Conservation (phyloP, 2,329 filamentous ascomycete genomes). For the Coleophoma crateriformis region DNA sequence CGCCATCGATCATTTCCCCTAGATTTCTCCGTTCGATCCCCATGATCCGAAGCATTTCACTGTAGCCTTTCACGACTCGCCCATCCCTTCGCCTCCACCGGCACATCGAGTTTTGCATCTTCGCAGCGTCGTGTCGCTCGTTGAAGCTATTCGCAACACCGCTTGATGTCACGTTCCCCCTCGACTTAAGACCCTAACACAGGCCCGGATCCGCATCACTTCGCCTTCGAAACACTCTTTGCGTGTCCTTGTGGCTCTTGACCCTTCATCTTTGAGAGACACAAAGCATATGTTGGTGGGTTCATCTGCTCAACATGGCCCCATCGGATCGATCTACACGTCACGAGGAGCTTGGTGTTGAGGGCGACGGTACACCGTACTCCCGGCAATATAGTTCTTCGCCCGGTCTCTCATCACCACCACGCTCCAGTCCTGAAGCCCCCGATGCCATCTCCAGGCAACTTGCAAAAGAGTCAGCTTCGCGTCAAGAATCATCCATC, state of each 20-base stretch:
- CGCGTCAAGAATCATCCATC: slow-evolving; percentile 15
- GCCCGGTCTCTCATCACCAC: slow-evolving; percentile 46
- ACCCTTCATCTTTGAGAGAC: neutral
- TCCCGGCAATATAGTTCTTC: slow-evolving; percentile 24
- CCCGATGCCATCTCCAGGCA: slow-evolving; percentile 37
- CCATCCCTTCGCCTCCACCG: slow-evolving; percentile 3
- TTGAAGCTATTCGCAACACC: slow-evolving; percentile 24
- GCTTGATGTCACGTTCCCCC: neutral
- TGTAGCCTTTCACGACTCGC: neutral
- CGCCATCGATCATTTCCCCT: slow-evolving; percentile 13
- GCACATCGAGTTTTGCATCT: slow-evolving; percentile 3
- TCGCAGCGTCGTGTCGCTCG: slow-evolving; percentile 11
- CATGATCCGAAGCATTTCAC: slow-evolving; percentile 4
- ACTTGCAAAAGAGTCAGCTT: slow-evolving; percentile 13
- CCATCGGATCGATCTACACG: neutral
- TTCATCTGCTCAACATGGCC: slow-evolving; percentile 5
- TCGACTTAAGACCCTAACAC: no score
- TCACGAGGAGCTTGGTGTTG: slow-evolving; percentile 9
- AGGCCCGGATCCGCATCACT: no score
- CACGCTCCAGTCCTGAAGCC: slow-evolving; percentile 41
- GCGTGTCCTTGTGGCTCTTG: no score
- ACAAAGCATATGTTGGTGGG: neutral
- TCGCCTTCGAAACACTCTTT: no score
- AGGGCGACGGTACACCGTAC: slow-evolving; percentile 4
- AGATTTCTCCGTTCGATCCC: slow-evolving; percentile 9